Evolutionary conservation across 805 yeast species (phyloP).

Genomic region (Ogataea minuta): DNA sequence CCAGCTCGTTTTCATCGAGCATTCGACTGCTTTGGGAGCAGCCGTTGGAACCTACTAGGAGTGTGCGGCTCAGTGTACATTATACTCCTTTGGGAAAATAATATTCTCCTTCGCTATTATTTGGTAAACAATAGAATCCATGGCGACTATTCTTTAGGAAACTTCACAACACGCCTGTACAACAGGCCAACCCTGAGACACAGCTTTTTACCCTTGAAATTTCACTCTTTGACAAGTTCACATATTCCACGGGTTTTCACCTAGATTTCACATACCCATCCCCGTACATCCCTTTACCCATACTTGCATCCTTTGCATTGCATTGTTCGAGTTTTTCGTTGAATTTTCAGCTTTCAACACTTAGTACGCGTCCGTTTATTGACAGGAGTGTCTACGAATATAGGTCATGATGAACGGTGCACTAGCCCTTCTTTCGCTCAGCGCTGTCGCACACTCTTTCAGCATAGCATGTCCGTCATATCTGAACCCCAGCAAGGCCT

Average conservation of each 20-base stretch:
- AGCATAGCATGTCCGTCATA: slow-evolving; percentile 4
- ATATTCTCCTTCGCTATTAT: slow-evolving; percentile 2
- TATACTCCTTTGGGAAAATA: slow-evolving; percentile 3
- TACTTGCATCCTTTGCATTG: too few relatives aligned
- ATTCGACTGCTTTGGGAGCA: slow-evolving; percentile 17
- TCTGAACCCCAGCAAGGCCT: slow-evolving; percentile 22
- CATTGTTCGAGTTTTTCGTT: too few relatives aligned
- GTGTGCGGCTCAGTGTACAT: slow-evolving; percentile 4
- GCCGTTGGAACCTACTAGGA: slow-evolving; percentile 10
- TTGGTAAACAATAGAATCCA: slow-evolving; percentile 1
- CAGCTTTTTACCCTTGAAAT: slow-evolving; percentile 1
- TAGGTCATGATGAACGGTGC: not conserved
- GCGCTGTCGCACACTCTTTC: slow-evolving; percentile 7
- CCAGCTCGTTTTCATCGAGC: slow-evolving; percentile 6
- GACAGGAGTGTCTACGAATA: not conserved
- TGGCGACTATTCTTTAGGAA: slow-evolving; percentile 4
- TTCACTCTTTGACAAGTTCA: not conserved
- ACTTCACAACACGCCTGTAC: slow-evolving; percentile 8
- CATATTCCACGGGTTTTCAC: too few relatives aligned
- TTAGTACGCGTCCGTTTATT: not conserved
- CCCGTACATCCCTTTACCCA: too few relatives aligned
- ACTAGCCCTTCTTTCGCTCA: slow-evolving; percentile 1
- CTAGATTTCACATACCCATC: too few relatives aligned
- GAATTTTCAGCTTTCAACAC: not conserved
- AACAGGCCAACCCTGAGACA: slow-evolving; percentile 2